Conservation (phyloP, 768 basidiomycete genomes). For the Lactarius sp. region DNA sequence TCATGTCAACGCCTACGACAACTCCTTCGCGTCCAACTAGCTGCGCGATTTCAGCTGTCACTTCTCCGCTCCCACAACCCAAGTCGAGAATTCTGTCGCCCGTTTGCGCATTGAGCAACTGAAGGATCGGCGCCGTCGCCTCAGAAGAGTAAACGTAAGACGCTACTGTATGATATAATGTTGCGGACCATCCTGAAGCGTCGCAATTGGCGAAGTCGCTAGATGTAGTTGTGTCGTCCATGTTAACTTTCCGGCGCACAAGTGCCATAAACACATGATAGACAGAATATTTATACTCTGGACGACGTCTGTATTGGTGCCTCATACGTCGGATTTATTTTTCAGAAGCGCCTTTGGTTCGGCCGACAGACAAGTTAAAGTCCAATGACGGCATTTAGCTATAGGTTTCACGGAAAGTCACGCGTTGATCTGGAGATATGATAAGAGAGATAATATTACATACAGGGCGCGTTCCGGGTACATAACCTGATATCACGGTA, state of each 20-base stretch:
- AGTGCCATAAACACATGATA: not conserved
- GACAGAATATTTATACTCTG: not conserved
- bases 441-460: not conserved
- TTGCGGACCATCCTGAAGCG: slow-evolving; percentile 48
- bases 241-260: not conserved
- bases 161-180: slow-evolving; percentile 56
- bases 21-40: slow-evolving; percentile 46
- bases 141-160: slow-evolving; percentile 62
- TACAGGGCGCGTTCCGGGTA: not conserved
- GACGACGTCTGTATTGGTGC: not conserved
- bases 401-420: not conserved
- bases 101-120: slow-evolving; percentile 52
- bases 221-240: not conserved
- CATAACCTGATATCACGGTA: not conserved
- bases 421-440: not conserved
- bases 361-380: slow-evolving; percentile 3
- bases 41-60: slow-evolving; percentile 54
- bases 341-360: slow-evolving; percentile 1
- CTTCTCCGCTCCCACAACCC: slow-evolving; percentile 81
- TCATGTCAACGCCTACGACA: slow-evolving; percentile 67
- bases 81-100: slow-evolving; percentile 73
- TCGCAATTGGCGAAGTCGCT: not conserved
- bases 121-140: slow-evolving; percentile 52
- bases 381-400: not conserved
- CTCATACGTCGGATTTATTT: not conserved